Percentiles rank a stretch among this genome's conserved stretches.
Evolutionary conservation across 2,329 filamentous ascomycete genomes (phyloP).

Genomic region (Diaporthe nobilis): DNA sequence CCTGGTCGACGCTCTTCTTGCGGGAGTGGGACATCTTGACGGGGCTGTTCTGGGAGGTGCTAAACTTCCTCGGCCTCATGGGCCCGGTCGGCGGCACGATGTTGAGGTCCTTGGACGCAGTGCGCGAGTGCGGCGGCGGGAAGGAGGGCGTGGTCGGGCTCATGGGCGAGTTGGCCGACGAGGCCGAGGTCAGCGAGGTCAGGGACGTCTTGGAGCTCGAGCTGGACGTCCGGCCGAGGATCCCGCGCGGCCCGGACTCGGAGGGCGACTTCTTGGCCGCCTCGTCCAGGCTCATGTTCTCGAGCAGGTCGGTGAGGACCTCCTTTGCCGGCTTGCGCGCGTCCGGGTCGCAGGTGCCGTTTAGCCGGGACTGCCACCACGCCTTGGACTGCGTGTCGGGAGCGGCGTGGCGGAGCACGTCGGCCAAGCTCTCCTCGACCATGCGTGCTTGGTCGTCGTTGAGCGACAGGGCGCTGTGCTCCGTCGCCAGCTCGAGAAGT

Average conservation of each 20-base stretch:
- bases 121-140: constrained; percentile 31
- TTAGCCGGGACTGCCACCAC: constrained; percentile 41
- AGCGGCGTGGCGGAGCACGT: constrained; percentile 36
- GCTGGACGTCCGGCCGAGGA: constrained; percentile 35
- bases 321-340: constrained; percentile 40
- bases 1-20: constrained; percentile 39
- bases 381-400: constrained; percentile 40
- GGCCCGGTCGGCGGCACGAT: neutral
- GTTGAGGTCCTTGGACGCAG: constrained; percentile 33
- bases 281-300: constrained; percentile 41
- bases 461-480: constrained; percentile 41
- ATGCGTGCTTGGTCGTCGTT: constrained; percentile 38
- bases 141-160: constrained; percentile 30
- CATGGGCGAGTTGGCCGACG: constrained; percentile 35
- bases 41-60: constrained; percentile 41
- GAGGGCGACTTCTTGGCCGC: constrained; percentile 31
- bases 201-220: constrained; percentile 40
- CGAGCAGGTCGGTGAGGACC: constrained; percentile 39
- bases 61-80: constrained; percentile 39
- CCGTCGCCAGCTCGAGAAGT: constrained; percentile 38
- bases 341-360: constrained; percentile 39
- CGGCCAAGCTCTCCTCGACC: constrained; percentile 38
- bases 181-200: constrained; percentile 34
- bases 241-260: constrained; percentile 6
- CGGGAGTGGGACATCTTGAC: constrained; percentile 37